Evolutionary conservation across 2,329 filamentous ascomycete genomes (phyloP).

Genomic region (Cadophora malorum): DNA sequence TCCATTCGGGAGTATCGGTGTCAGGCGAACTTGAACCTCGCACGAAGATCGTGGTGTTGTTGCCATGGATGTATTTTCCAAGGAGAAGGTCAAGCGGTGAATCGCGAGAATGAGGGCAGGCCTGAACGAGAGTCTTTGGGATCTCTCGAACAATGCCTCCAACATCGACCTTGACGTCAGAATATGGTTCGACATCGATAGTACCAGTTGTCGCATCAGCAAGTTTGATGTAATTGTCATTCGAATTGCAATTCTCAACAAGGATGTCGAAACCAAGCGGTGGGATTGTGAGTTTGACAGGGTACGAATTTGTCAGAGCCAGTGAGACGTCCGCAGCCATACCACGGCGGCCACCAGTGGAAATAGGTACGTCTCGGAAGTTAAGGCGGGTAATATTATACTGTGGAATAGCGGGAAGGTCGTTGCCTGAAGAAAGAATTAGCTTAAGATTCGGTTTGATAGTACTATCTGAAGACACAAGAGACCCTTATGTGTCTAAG

Average conservation of each 20-base stretch:
- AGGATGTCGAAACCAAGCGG: slow-evolving; percentile 84
- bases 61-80: slow-evolving; percentile 80
- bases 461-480: neutral
- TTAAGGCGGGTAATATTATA: slow-evolving; percentile 84
- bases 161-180: slow-evolving; percentile 72
- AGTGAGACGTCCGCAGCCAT: slow-evolving; percentile 84
- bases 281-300: slow-evolving; percentile 77
- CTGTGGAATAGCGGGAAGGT: slow-evolving; percentile 78
- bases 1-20: slow-evolving; percentile 78
- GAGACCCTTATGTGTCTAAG: slow-evolving; percentile 15
- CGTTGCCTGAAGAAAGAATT: slow-evolving; percentile 54
- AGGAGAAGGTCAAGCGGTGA: slow-evolving; percentile 88
- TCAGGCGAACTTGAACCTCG: slow-evolving; percentile 75
- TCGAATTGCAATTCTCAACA: slow-evolving; percentile 77
- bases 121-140: slow-evolving; percentile 72
- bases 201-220: slow-evolving; percentile 75
- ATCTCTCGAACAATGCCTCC: slow-evolving; percentile 75
- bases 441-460: slow-evolving; percentile 30
- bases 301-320: slow-evolving; percentile 76
- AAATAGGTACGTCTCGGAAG: slow-evolving; percentile 71
- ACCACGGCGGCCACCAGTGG: slow-evolving; percentile 57
- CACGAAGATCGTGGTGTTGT: slow-evolving; percentile 80
- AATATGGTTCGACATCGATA: slow-evolving; percentile 71
- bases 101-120: slow-evolving; percentile 76
- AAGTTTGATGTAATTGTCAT: slow-evolving; percentile 77